Evolutionary conservation across 2,329 filamentous ascomycete species (phyloP), one percentile per base, ranked within the genome.

Genomic region (Penicillium sp.): DNA sequence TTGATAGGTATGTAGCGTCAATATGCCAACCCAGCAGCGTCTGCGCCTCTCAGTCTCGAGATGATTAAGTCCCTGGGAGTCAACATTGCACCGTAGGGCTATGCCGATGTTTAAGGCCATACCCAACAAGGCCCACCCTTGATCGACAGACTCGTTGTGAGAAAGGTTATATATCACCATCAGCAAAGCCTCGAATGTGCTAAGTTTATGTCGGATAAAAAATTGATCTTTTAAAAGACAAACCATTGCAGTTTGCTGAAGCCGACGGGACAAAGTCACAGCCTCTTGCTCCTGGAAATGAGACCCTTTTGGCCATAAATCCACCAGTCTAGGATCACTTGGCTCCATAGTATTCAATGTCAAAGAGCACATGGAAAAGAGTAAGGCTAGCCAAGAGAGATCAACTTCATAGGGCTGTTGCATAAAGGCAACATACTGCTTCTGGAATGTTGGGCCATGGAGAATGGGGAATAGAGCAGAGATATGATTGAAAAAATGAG

Each of bases 1-100:
- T 39, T 74, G 72, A 25, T 71, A 68, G 0, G 69, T 73, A 41
- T 73, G 72, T 1, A 74, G 59, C 15, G 68, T 64, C 49, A 72
- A 62, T 6, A 74, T 45, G 1, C 66, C 71, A 10, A 66, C 70
- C 72, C 71, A 74, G 39, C 68, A 70, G 5, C 71, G 63, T 1
- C 72, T 66, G 17, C 70, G 58, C 45, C 71, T 55, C 39, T 74
- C 67, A 6, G 49, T 53, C 12, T 68, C 64, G 2, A 73, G 54
- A 0, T 47, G 38, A 29, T 55, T 55, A 3, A 73, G 35, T 3
- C 60, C 53, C 6, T 58, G 58, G 13, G 49, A 31, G 38, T 68
- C 66, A 8, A 70, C 57, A 35, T 74, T 71, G 47, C 70, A 72
- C 7, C 67, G 64, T 12, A 74, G 55, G 1, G 65, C 62, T 19